Percentiles rank a stretch among this genome's conserved stretches.
Conservation (phyloP, 83 land plant species). For the Picea engelmannii region DNA sequence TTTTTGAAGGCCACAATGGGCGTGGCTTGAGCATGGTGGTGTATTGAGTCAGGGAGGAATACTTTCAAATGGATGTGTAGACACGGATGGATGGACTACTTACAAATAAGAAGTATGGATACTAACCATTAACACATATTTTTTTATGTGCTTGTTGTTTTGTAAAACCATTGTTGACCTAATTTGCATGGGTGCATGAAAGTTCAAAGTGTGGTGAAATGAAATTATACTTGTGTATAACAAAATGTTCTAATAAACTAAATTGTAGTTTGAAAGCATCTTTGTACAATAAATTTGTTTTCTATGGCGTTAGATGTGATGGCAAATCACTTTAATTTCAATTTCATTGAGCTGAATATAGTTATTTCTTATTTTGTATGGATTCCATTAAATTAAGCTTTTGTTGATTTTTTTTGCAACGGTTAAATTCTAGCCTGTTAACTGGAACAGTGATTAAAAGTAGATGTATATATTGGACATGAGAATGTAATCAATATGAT, state of each 20-base stretch:
- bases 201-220: background rate
- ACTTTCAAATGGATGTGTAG: constrained; percentile 67
- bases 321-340: background rate
- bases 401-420: no score
- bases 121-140: constrained; percentile 74
- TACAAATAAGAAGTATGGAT: constrained; percentile 83
- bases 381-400: background rate
- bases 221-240: background rate
- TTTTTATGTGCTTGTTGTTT: constrained; percentile 32
- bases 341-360: background rate
- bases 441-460: no score
- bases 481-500: background rate
- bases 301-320: background rate
- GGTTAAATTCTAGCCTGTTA: no score
- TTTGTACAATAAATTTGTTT: background rate
- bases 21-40: constrained; percentile 76
- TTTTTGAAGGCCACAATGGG: constrained; percentile 47
- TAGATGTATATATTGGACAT: no score
- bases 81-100: constrained; percentile 68
- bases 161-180: constrained; percentile 25
- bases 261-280: background rate
- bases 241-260: background rate
- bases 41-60: constrained; percentile 76
- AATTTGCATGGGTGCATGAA: background rate
- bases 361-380: background rate